Conservation (phyloP, 305 asterid species). For the Fraxinus sp. region DNA sequence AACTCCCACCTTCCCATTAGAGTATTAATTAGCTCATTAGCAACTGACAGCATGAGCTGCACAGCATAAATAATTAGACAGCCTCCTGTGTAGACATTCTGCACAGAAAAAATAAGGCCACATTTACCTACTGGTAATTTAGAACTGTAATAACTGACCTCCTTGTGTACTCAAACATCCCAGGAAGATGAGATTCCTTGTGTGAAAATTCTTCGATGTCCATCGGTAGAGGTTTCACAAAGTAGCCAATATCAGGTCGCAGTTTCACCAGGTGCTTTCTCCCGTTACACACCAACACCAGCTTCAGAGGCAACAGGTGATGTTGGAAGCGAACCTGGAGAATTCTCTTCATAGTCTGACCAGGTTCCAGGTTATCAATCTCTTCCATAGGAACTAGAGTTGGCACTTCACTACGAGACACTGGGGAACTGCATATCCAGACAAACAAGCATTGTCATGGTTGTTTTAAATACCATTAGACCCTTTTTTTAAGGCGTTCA, state of each 20-base stretch:
- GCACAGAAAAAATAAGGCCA: conserved; percentile 14
- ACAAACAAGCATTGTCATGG: conserved; percentile 25
- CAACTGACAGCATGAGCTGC: not conserved
- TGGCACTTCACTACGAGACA: conserved; percentile 47
- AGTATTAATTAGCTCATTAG: not conserved
- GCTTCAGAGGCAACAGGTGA: conserved; percentile 92
- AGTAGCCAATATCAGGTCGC: conserved; percentile 91
- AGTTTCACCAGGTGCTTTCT: conserved; percentile 69
- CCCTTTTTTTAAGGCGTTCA: not conserved
- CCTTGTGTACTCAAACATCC: conserved; percentile 80
- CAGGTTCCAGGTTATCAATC: conserved; percentile 61
- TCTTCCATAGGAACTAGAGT: conserved; percentile 71
- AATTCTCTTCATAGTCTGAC: conserved; percentile 48
- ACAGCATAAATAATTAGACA: not conserved
- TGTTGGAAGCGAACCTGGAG: conserved; percentile 85
- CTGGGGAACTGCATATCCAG: conserved; percentile 46
- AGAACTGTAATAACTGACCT: conserved; percentile 56
- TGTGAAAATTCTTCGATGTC: conserved; percentile 55
- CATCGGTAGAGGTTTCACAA: conserved; percentile 80
- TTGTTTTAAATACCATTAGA: conserved; percentile 20
- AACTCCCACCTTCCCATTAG: no score
- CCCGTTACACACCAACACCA: conserved; percentile 59
- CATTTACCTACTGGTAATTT: not conserved
- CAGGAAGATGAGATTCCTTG: conserved; percentile 84
- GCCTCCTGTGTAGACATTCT: not conserved